phyloP scores from a whole-genome alignment of 345 rosid genomes.

The Rhizophora apiculata region DNA sequence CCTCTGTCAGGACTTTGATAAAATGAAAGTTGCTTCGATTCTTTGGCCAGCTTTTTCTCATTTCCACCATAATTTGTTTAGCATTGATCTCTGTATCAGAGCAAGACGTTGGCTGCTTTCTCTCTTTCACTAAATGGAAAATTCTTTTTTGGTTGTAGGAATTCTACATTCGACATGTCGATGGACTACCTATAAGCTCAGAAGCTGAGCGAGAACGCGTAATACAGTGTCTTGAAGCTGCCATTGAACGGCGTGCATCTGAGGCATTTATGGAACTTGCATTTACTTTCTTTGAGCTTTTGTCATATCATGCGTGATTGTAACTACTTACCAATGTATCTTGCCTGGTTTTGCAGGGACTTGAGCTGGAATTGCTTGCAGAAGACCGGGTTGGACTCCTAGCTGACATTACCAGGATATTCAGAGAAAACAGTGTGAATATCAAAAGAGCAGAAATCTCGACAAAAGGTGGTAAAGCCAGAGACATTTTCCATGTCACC shows the following conservation, averaged over 20 bases:
- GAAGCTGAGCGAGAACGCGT: slow-evolving; percentile 58
- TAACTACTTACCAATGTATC: neutral
- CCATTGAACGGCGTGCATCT: slow-evolving; percentile 49
- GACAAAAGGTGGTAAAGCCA: slow-evolving; percentile 45
- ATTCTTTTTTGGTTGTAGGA: slow-evolving; percentile 40
- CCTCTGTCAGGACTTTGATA: neutral
- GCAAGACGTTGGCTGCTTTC: slow-evolving; percentile 1
- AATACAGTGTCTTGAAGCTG: slow-evolving; percentile 54
- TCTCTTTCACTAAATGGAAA: slow-evolving; percentile 12
- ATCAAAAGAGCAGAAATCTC: slow-evolving; percentile 56
- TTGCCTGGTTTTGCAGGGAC: slow-evolving; percentile 32
- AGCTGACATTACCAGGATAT: slow-evolving; percentile 52
- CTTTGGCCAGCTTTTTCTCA: neutral
- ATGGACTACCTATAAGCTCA: slow-evolving; percentile 52
- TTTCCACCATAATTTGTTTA: neutral
- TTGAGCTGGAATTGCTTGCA: slow-evolving; percentile 45
- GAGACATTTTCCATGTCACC: slow-evolving; percentile 48
- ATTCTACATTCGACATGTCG: slow-evolving; percentile 58
- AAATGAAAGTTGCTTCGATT: no score
- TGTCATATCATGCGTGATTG: neutral
- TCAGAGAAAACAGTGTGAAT: slow-evolving; percentile 51
- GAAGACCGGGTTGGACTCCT: slow-evolving; percentile 56
- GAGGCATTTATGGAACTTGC: slow-evolving; percentile 26
- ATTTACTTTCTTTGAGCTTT: neutral
- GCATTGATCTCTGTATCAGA: neutral